Evolutionary conservation across 1,139 yeast genomes (phyloP).

Genomic region (Debaryomyces sp.): DNA sequence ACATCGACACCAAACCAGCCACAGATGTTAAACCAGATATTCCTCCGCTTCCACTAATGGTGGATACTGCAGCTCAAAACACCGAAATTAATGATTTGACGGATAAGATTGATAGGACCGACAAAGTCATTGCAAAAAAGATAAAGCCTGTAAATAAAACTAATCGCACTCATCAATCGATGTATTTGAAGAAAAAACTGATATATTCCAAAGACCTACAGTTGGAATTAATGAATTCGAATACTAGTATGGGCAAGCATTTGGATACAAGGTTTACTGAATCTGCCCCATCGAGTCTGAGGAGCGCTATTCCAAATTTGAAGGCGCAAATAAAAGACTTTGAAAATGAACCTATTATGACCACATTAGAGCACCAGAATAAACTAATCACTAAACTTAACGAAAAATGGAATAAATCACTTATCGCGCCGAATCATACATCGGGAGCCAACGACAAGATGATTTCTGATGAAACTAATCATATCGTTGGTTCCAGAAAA

Average conservation of each 20-base stretch:
- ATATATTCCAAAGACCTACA: slow-evolving; percentile 44
- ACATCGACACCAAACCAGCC: neutral
- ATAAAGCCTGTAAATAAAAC: slow-evolving; percentile 10
- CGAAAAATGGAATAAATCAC: slow-evolving; percentile 13
- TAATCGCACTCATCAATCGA: slow-evolving; percentile 23
- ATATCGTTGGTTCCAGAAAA: slow-evolving; percentile 15
- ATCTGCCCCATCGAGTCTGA: neutral
- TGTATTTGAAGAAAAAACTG: slow-evolving; percentile 32
- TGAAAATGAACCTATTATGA: slow-evolving; percentile 14
- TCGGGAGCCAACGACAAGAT: neutral
- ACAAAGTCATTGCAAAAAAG: slow-evolving; percentile 11
- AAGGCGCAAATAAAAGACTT: slow-evolving; percentile 1
- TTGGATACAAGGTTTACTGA: slow-evolving; percentile 13
- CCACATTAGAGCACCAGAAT: slow-evolving; percentile 31
- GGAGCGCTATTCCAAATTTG: neutral
- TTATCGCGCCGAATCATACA: neutral
- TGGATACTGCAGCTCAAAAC: slow-evolving; percentile 8
- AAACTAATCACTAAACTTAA: slow-evolving; percentile 25
- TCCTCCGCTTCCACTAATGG: slow-evolving; percentile 26
- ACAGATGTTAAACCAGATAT: neutral
- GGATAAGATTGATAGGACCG: neutral
- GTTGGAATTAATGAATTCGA: slow-evolving; percentile 29
- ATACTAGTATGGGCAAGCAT: slow-evolving; percentile 3
- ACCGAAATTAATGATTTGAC: slow-evolving; percentile 8
- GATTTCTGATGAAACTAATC: neutral